These are phyloP conservation scores for Apiotrichum mycotoxinovorans DNA, from an alignment of 1,284 basidiomycete genomes.

Conservation along the genomic window DNA sequence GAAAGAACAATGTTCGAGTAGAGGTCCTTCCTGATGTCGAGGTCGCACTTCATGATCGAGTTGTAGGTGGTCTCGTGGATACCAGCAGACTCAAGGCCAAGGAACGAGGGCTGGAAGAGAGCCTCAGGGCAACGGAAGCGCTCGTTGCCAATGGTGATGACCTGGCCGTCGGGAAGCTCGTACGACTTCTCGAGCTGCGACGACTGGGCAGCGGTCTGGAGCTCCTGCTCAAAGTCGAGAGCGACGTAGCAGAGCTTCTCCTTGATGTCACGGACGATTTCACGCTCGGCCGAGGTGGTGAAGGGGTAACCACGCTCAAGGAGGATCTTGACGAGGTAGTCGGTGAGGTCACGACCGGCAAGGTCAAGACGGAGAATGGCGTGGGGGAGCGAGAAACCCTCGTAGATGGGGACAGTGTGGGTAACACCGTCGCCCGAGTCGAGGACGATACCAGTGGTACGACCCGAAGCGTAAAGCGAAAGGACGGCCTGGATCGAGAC, in stretches of 20 bases:
- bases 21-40: slow-evolving; percentile 49
- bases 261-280: slow-evolving; percentile 97
- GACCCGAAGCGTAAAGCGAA: slow-evolving; percentile 87
- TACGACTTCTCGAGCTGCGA: slow-evolving; percentile 92
- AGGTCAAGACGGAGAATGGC: slow-evolving; percentile 92
- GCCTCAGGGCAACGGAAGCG: slow-evolving; percentile 96
- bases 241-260: slow-evolving; percentile 98
- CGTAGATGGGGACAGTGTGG: slow-evolving; percentile 92
- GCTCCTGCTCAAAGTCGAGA: slow-evolving; percentile 93
- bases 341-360: slow-evolving; percentile 91
- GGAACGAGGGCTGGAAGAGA: slow-evolving; percentile 92
- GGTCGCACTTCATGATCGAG: slow-evolving; percentile 68
- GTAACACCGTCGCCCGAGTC: slow-evolving; percentile 93
- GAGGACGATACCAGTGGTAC: slow-evolving; percentile 86
- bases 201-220: slow-evolving; percentile 87
- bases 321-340: slow-evolving; percentile 87
- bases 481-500: slow-evolving; percentile 90
- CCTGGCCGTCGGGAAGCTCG: slow-evolving; percentile 93
- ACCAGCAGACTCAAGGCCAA: slow-evolving; percentile 88
- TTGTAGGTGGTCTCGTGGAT: slow-evolving; percentile 97
- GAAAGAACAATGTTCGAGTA: slow-evolving; percentile 69
- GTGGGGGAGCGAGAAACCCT: slow-evolving; percentile 91
- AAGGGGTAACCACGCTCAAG: slow-evolving; percentile 93
- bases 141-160: slow-evolving; percentile 95
- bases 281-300: slow-evolving; percentile 88